phyloP scores from a whole-genome alignment of 352 stramenopile species.

The Globisporangium polare region DNA sequence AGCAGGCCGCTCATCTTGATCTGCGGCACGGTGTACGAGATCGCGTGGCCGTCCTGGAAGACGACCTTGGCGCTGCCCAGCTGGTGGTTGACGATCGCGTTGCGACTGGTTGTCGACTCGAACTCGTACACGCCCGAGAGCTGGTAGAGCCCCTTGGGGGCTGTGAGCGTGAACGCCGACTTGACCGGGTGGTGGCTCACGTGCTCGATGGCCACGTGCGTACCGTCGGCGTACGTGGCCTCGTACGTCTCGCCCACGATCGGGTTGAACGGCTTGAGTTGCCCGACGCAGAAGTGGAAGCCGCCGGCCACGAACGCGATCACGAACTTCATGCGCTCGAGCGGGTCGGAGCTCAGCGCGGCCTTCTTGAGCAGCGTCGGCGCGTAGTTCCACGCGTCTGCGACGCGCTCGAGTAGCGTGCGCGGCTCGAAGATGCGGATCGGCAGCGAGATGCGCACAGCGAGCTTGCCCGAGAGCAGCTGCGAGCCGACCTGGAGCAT shows the following conservation, averaged over 20 bases:
- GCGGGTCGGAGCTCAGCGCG: constrained; percentile 40
- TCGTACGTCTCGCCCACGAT: constrained; percentile 81
- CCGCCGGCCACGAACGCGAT: constrained; percentile 68
- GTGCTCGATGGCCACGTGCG: constrained; percentile 68
- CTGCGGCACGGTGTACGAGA: constrained; percentile 69
- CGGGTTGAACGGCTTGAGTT: constrained; percentile 81
- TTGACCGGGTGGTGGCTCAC: constrained; percentile 68
- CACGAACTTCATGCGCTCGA: constrained; percentile 67
- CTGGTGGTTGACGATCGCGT: constrained; percentile 70
- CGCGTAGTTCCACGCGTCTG: constrained; percentile 72
- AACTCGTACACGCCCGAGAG: constrained; percentile 67
- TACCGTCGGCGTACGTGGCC: constrained; percentile 63
- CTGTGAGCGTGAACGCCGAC: constrained; percentile 50
- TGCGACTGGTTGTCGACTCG: constrained; percentile 60
- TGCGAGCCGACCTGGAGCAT: constrained; percentile 74
- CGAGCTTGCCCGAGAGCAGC: constrained; percentile 61
- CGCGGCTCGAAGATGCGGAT: constrained; percentile 76
- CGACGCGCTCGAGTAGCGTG: constrained; percentile 69
- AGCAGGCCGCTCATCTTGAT: constrained; percentile 81
- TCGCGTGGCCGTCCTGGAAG: constrained; percentile 48
- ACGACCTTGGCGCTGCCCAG: constrained; percentile 32
- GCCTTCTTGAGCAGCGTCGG: constrained; percentile 75
- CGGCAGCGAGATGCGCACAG: constrained; percentile 65
- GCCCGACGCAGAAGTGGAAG: constrained; percentile 67
- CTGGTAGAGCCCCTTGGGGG: constrained; percentile 44